Evolutionary conservation across 1,139 yeast species (phyloP), one percentile per base, ranked within the genome.

Genomic region (Pichia sp.): DNA sequence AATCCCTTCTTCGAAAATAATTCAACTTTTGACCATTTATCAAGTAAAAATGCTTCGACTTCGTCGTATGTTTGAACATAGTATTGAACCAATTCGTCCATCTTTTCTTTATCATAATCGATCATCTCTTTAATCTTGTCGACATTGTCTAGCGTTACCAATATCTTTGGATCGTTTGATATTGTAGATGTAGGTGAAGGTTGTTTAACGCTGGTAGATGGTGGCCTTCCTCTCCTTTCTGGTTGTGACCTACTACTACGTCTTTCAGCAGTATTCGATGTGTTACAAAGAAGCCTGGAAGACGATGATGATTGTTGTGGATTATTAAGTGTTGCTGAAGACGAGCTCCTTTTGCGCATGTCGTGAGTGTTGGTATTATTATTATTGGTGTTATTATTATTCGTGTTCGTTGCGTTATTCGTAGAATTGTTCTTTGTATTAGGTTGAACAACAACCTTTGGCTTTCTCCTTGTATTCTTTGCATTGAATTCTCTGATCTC

Each of bases 361-460:
- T 28, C n/a, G 14, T 28, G 2, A 12, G 31, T 28, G 14, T 28
- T 28, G 11, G 31, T 28, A 11, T 12, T 28, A 5, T 10, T 15
- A 12, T 6, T 11, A 4, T 28, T 28, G 14, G 9, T 3, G 14
- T 11, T 28, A 28, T 28, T 28, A 28, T 28, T 28, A 5, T 15
- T 32, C 7, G 40, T 5, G 27, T 17, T 12, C 11, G 19, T 7
- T 12, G 40, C 6, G 27, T 17, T 12, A 15, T 11, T 7, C 4
- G 40, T 14, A 37, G 14, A 20, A 38, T 15, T 28, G 2, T 22
- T 27, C 24, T 15, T 38, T 11, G 37, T 18, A 18, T 40, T n/a
- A 6, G 21, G 4, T 9, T 18, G 49, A n/a, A n/a, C n/a, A n/a
- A n/a, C n/a, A 33, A 63, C 44, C 18, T 54, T 55, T 2, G 50